These are phyloP conservation scores for Starmera dryadoides DNA, from an alignment of 805 yeast genomes.

Conservation along the genomic window DNA sequence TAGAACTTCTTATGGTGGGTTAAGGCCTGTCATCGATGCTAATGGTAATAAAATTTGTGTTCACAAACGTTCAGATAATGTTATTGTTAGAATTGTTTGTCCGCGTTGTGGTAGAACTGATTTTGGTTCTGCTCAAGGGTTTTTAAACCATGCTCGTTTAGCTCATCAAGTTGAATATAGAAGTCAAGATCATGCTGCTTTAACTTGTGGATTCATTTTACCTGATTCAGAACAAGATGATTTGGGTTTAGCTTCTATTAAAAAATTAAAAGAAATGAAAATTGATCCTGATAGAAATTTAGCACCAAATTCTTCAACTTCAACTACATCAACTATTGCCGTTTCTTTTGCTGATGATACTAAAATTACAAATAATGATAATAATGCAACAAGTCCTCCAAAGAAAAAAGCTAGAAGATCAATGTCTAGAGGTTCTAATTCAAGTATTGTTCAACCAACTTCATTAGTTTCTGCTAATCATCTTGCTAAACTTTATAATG, in stretches of 20 bases:
- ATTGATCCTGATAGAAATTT: constrained; percentile 37
- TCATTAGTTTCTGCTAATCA: constrained; percentile 1
- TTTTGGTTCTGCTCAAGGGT: constrained; percentile 76
- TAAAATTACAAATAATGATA: too few relatives aligned
- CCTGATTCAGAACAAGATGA: constrained; percentile 51
- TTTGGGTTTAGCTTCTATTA: constrained; percentile 35
- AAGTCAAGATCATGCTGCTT: constrained; percentile 69
- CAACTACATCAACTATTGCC: neutral
- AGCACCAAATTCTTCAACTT: constrained; percentile 6
- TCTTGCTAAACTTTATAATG: constrained; percentile 10
- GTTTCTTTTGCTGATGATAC: neutral
- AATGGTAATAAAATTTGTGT: constrained; percentile 39
- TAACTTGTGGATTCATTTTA: constrained; percentile 52
- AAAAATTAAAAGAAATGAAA: constrained; percentile 25
- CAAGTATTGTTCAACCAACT: neutral
- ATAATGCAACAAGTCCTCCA: constrained; percentile 2
- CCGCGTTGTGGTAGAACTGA: constrained; percentile 60
- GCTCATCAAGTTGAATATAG: constrained; percentile 68
- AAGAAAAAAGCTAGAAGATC: constrained; percentile 12
- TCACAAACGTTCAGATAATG: constrained; percentile 63
- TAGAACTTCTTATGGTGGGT: constrained; percentile 30
- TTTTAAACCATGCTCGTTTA: constrained; percentile 66
- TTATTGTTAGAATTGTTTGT: constrained; percentile 61
- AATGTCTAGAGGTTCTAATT: neutral
- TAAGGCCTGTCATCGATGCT: constrained; percentile 42